Evolutionary conservation across 805 yeast genomes (phyloP).

Genomic region (Wickerhamomyces queroliae): DNA sequence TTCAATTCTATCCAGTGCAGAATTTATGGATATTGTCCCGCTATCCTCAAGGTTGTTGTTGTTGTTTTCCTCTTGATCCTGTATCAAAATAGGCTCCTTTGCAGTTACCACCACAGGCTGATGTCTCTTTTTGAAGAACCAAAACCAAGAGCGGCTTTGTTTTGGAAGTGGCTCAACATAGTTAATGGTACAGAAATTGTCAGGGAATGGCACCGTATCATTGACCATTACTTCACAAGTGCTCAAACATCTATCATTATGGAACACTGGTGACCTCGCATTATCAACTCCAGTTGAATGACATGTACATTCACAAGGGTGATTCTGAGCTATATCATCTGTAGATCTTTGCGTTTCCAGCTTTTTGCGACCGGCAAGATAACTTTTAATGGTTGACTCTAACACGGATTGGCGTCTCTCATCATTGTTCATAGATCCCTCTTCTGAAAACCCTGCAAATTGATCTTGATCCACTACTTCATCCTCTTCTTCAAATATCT

Average conservation of each 20-base stretch:
- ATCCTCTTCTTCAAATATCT: constrained; percentile 18
- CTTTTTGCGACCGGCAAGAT: background rate
- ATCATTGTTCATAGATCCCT: background rate
- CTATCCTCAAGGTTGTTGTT: background rate
- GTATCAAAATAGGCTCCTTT: background rate
- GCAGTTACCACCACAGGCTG: constrained; percentile 5
- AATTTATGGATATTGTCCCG: background rate
- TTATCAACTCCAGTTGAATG: background rate
- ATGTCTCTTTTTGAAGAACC: constrained; percentile 7
- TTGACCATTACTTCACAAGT: background rate
- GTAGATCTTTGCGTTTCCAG: background rate
- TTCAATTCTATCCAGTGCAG: constrained; percentile 4
- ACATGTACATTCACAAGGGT: background rate
- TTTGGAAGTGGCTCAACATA: constrained; percentile 6
- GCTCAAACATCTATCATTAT: background rate
- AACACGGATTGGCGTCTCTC: background rate
- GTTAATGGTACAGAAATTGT: constrained; percentile 4
- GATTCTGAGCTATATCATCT: background rate
- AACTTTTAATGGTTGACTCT: background rate
- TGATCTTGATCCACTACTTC: constrained; percentile 3
- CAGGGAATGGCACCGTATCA: background rate
- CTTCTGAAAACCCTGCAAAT: constrained; percentile 6
- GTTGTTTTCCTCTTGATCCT: background rate
- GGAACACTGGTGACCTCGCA: background rate
- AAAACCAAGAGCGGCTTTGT: constrained; percentile 5